These are phyloP conservation scores for Suillus weaverae DNA, from an alignment of 768 basidiomycete genomes.

Conservation along the genomic window DNA sequence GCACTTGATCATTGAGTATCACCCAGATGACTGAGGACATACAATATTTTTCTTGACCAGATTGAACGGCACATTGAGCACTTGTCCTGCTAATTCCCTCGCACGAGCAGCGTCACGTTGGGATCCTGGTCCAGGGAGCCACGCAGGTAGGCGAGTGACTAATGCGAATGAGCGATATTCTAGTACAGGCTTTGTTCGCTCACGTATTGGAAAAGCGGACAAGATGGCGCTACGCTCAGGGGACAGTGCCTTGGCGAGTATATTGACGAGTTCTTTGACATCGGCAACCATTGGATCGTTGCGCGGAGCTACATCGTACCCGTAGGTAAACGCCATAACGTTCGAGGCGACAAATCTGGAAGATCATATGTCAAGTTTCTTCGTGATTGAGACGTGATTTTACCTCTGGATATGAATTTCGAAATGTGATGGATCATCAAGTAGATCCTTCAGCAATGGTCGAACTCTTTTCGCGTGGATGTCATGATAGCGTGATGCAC, in stretches of 20 bases:
- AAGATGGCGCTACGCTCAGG: slow-evolving; percentile 22
- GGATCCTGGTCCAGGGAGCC: slow-evolving; percentile 25
- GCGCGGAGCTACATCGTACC: slow-evolving; percentile 19
- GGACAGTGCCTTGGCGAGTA: slow-evolving; percentile 22
- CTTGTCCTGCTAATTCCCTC: slow-evolving; percentile 17
- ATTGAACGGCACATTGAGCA: slow-evolving; percentile 25
- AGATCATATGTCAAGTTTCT: background rate
- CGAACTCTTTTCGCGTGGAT: slow-evolving; percentile 21
- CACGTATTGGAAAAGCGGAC: slow-evolving; percentile 25
- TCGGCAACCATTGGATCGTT: slow-evolving; percentile 24
- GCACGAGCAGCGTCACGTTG: slow-evolving; percentile 18
- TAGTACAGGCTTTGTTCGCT: background rate
- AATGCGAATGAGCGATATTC: background rate
- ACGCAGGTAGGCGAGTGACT: slow-evolving; percentile 25
- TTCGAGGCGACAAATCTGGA: slow-evolving; percentile 27
- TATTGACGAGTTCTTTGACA: slow-evolving; percentile 17
- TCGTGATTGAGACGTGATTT: background rate
- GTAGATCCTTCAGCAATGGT: slow-evolving; percentile 22
- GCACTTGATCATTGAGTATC: background rate
- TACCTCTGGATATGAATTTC: slow-evolving; percentile 26
- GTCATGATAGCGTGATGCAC: slow-evolving; percentile 18
- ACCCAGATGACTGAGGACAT: background rate
- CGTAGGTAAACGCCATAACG: slow-evolving; percentile 26
- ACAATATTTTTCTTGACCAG: slow-evolving; percentile 27
- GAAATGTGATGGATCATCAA: slow-evolving; percentile 24